Evolutionary conservation across 768 basidiomycete genomes (phyloP), one percentile per base, ranked within the genome.

Genomic region (Boletellus emodensis): DNA sequence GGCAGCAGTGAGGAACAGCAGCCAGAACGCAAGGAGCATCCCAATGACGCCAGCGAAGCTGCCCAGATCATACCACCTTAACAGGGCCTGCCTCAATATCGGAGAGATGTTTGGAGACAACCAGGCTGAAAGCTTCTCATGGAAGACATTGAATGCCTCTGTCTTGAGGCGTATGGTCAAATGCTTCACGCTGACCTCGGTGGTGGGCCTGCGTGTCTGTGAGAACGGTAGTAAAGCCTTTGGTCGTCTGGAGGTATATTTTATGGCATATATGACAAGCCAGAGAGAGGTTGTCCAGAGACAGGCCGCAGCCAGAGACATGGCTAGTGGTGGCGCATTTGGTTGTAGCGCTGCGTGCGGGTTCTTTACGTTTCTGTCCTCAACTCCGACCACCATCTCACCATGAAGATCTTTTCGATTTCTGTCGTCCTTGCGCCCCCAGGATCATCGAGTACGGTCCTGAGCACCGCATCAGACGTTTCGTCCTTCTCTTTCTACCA

Each of bases 401-500:
- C 73, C 48, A 94, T 95, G 91, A 96, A 94, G 81, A 77, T 96
- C 59, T 94, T 78, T 65, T 83, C 87, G 8, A 78, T 95, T 54
- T 83, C 90, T 22, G 70, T 96, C 33, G 64, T 90, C 42, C 76
- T 84, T 46, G 79, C 85, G 15, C 83, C 87, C 5, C 75, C 84
- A 9, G 79, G 79, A 30, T 81, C 82, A 14, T 67, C 85, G 14
- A 75, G 79, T n/a, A 79, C 79, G 5, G 67, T 84, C 30, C 82
- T 98, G 28, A 75, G 76, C 56, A 78, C 72, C 35, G 84, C 86
- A 14, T 81, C 77, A 39, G 95, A 98, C 64, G 79, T 97, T 13
- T 89, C 87, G 24, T 86, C 86, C 11, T 97, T 94, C 75, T 87
- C 87, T 28, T 98, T 97, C 76, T 96, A 94, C 71, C 93, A 96